Base-by-base conservation (phyloP, 805 yeast species). In the Suhomyces emberorum region DNA sequence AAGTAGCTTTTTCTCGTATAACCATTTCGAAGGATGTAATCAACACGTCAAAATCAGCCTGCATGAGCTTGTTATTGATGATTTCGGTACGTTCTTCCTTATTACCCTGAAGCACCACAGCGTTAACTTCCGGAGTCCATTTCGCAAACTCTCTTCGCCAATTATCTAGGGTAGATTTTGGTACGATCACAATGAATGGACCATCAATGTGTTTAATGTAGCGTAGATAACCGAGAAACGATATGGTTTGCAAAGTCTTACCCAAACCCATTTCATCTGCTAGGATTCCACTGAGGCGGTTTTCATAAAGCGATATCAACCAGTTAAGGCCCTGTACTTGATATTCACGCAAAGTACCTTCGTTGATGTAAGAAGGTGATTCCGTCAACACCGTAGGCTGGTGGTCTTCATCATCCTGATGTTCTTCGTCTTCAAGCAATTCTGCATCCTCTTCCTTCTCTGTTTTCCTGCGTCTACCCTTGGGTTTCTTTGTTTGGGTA, bases 261-360 rank as follows among this genome's bases (percentile, higher is more conserved):
- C 98, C 98, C 27, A 91, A 71, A 3, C 98, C 98, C 98, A 93
- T 91, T 59, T 91, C 98, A 63, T 91, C 98, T 9, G 98, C 98
- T 33, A 91, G 65, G 30, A 91, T 93, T 15, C 98, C 98, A 7
- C 95, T 83, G 29, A 91, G 72, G 49, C 83, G 76, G 59, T 91
- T 88, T 48, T 89, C 96, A 57, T 88, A 86, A 23, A 91, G 63
- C 1, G 95, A 79, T 14, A 91, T 82, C 53, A 91, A 71, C 98
- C 98, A 91, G 61, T 93, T 93, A 34, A 91, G 72, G 34, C 98
- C 98, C 55, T 88, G 96, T 20, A 91, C 70, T 64, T 91, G 98
- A 57, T 93, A 91, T 54, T 88, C 95, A 49, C 98, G 74, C 49
- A 93, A 66, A 36, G 57, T 71, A 7, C 98, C 98, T 6, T 58